These are phyloP conservation scores for Chamaecrista fasciculata DNA, from an alignment of 306 rosid genomes.

Conservation along the genomic window DNA sequence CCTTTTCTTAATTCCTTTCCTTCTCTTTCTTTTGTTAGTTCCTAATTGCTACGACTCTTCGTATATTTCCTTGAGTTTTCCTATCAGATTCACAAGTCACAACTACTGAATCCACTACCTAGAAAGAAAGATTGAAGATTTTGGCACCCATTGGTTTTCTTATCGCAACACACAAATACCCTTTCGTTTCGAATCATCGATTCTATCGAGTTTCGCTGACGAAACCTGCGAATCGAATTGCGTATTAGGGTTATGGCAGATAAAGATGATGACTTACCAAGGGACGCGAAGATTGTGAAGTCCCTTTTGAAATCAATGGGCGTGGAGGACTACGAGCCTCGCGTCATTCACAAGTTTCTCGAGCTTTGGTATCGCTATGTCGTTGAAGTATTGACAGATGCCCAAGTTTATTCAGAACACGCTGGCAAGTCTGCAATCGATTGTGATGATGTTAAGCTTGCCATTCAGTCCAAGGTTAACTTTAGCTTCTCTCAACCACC, in stretches of 20 bases:
- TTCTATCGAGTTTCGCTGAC: background rate
- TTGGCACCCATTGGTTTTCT: background rate
- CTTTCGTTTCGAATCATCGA: background rate
- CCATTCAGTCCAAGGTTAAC: slow-evolving; percentile 86
- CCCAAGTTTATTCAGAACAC: slow-evolving; percentile 95
- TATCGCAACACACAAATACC: background rate
- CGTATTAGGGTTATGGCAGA: slow-evolving; percentile 49
- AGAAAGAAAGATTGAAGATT: background rate
- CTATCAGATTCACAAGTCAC: background rate
- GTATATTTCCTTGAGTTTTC: background rate
- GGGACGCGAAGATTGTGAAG: slow-evolving; percentile 84
- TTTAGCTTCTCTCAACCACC: slow-evolving; percentile 97
- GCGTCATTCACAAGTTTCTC: slow-evolving; percentile 75
- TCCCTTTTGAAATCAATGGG: slow-evolving; percentile 84
- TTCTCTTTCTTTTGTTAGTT: no score
- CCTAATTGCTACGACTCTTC: no score
- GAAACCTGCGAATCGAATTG: background rate
- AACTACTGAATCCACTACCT: no score
- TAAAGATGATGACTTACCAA: slow-evolving; percentile 81
- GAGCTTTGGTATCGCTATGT: slow-evolving; percentile 95
- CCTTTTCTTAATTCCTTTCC: no score
- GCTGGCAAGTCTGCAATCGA: slow-evolving; percentile 76
- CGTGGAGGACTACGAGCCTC: slow-evolving; percentile 84
- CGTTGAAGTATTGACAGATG: slow-evolving; percentile 76
- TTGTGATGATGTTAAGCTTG: slow-evolving; percentile 85